Percentiles rank a stretch among this genome's conserved stretches.
Evolutionary conservation across 1,284 basidiomycete species (phyloP).

Genomic region (Thecaphora thlaspeos): DNA sequence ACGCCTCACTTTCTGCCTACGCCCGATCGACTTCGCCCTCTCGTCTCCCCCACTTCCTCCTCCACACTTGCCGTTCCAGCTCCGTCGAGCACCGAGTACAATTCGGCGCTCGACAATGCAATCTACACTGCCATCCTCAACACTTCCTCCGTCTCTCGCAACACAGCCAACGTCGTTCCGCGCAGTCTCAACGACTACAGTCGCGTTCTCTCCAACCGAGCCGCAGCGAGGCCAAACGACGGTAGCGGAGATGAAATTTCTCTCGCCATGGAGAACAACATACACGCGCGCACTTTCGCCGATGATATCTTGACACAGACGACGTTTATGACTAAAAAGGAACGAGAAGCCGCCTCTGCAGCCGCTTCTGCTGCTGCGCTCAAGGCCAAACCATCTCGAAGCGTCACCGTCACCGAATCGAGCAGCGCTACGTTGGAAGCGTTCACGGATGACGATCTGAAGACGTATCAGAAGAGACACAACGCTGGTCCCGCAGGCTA

Average conservation of each 20-base stretch:
- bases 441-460: constrained; percentile 33
- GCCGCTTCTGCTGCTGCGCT: not conserved
- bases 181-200: constrained; percentile 20
- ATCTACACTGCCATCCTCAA: constrained; percentile 37
- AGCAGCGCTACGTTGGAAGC: constrained; percentile 6
- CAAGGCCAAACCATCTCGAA: not conserved
- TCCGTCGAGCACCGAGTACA: constrained; percentile 6
- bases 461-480: constrained; percentile 34
- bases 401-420: too few relatives aligned
- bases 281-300: constrained; percentile 10
- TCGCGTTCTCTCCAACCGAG: constrained; percentile 21
- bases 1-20: constrained; percentile 48
- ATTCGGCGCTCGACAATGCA: constrained; percentile 24
- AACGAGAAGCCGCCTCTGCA: constrained; percentile 19
- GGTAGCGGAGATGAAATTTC: too few relatives aligned
- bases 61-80: not conserved
- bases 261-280: constrained; percentile 25
- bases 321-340: constrained; percentile 27
- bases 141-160: constrained; percentile 18
- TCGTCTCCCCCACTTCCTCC: not conserved
- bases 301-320: constrained; percentile 33
- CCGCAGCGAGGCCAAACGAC: constrained; percentile 27
- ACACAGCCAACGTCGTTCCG: constrained; percentile 25
- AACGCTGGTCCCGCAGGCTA: too few relatives aligned
- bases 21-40: constrained; percentile 10